Conservation (phyloP, 306 rosid genomes). For the Spatholobus suberectus region DNA sequence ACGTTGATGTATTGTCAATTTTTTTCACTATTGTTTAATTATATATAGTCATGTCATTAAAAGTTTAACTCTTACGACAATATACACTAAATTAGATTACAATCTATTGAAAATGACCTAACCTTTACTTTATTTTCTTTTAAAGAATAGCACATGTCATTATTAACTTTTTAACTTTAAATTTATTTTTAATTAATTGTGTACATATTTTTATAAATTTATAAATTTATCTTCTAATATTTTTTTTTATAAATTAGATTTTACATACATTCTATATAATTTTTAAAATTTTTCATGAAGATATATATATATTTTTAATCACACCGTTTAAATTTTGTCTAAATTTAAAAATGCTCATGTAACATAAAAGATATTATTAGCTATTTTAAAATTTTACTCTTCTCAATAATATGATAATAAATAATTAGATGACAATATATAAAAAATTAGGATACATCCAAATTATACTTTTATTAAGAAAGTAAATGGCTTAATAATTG, state of each 20-base stretch:
- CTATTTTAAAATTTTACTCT: too few species aligned
- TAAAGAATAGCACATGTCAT: background rate
- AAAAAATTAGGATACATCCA: background rate
- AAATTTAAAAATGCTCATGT: too few species aligned
- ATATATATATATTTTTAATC: too few species aligned
- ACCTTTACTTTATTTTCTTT: background rate
- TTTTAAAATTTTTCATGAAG: too few species aligned
- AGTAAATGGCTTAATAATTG: background rate
- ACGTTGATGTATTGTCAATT: too few species aligned
- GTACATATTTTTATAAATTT: background rate
- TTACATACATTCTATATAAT: too few species aligned
- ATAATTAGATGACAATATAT: too few species aligned
- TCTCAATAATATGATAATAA: background rate
- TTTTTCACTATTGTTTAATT: background rate
- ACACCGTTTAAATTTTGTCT: too few species aligned
- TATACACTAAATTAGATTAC: background rate
- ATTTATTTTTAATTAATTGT: background rate
- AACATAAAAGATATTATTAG: too few species aligned
- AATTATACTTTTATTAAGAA: background rate
- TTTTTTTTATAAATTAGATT: too few species aligned
- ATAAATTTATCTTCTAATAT: too few species aligned
- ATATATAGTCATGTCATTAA: background rate
- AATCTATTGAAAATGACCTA: background rate
- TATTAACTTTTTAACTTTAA: background rate
- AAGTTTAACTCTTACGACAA: background rate